Evolutionary conservation across 768 basidiomycete genomes (phyloP), one percentile per base, ranked within the genome.

Genomic region (Trametes sanguinea): DNA sequence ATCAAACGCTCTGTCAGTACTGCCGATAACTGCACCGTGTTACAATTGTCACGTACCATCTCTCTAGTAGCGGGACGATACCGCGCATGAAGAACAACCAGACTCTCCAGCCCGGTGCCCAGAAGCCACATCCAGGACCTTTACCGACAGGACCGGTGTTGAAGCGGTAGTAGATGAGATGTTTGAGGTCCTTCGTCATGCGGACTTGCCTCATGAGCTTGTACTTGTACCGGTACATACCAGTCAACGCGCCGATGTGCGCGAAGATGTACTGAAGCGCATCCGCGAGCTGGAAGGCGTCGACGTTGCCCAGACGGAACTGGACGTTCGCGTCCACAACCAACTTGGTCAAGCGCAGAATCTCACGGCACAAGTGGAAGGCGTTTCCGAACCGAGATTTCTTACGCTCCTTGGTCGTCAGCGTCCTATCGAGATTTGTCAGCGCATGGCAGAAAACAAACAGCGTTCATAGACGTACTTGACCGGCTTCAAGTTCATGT

Each of bases 161-260:
- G 85, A 99, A 99, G 62, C 95, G 92, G 72, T 96, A 96, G 80
- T 96, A 96, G 76, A 97, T 95, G 69, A 98, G 78, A 73, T 98
- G 95, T 82, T 99, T 99, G 74, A 98, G 75, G 74, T 98, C 97
- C 84, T 98, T 99, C 69, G 94, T 97, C 95, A 96, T 96, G 65
- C 97, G 90, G 42, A 99, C 95, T 87, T 99, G 97, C 72, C 94
- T 85, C 97, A 99, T 99, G 63, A 99, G 82, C 93, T 98, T 98
- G 82, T 99, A 99, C 81, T 98, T 98, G 82, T 98, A 98, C 32
- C 96, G 88, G 78, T 99, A 99, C 97, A 99, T 99, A 68, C 97
- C 97, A 4, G 97, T 99, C 67, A 99, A 79, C 30, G 97, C 96
- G 71, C 97, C 97, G 60, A 99, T 94, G 71, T 99, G 97, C 2